Evolutionary conservation across 345 rosid species (phyloP).

Genomic region (Mallotus nudiflorus): DNA sequence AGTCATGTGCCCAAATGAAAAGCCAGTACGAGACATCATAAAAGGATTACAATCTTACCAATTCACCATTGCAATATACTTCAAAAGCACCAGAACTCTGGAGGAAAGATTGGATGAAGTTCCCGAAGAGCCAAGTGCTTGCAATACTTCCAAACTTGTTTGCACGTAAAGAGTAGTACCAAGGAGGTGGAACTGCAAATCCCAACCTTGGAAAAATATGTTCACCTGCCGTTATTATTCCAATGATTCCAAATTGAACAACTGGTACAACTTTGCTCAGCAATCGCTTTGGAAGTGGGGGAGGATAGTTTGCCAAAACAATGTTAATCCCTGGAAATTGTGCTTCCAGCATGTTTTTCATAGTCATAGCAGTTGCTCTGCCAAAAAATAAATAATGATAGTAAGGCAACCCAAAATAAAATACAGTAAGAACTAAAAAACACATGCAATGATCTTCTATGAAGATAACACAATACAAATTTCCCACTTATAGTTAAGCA

Average conservation of each 20-base stretch:
- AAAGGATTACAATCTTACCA: constrained; percentile 18
- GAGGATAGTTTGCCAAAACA: constrained; percentile 32
- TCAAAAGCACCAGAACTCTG: constrained; percentile 41
- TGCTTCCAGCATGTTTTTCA: constrained; percentile 37
- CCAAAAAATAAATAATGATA: not conserved
- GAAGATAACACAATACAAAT: too few relatives aligned
- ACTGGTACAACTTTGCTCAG: constrained; percentile 33
- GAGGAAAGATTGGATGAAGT: constrained; percentile 33
- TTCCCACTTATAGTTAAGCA: too few relatives aligned
- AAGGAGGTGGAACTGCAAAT: constrained; percentile 31
- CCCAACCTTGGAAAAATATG: constrained; percentile 37
- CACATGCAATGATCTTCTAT: not conserved
- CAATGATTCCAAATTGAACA: constrained; percentile 36
- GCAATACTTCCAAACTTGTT: constrained; percentile 38
- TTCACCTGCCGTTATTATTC: constrained; percentile 34
- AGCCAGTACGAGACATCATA: not conserved
- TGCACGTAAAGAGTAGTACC: constrained; percentile 37
- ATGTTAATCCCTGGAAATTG: constrained; percentile 30
- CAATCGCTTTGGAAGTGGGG: constrained; percentile 27
- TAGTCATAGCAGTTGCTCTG: constrained; percentile 33
- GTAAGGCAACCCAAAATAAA: not conserved
- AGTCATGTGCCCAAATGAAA: not conserved
- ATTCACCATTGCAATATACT: constrained; percentile 31
- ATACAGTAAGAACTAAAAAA: not conserved
- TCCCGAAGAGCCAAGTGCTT: constrained; percentile 35